Evolutionary conservation across 1,139 yeast genomes (phyloP).

Genomic region (Blastobotrys malaysiensis): DNA sequence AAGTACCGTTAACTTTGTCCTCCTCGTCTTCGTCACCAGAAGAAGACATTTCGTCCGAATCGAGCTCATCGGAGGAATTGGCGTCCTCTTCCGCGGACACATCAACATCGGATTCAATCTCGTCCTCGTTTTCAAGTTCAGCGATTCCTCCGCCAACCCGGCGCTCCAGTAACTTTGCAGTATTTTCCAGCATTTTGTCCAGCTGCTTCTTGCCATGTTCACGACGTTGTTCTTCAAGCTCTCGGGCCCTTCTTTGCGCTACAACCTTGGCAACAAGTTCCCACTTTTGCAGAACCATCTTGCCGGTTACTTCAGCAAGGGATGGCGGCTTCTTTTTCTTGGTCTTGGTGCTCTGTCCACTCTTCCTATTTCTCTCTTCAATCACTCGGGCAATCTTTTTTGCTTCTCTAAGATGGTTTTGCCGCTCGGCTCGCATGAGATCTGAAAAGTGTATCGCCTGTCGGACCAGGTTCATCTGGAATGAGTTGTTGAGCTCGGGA

Average conservation of each 20-base stretch:
- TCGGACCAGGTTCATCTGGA: slow-evolving; percentile 64
- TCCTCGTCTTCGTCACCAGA: slow-evolving; percentile 36
- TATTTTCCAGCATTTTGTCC: slow-evolving; percentile 83
- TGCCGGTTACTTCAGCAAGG: slow-evolving; percentile 72
- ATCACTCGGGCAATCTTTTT: slow-evolving; percentile 82
- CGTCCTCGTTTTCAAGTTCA: slow-evolving; percentile 18
- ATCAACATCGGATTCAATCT: slow-evolving; percentile 24
- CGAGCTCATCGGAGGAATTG: slow-evolving; percentile 18
- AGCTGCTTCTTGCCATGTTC: slow-evolving; percentile 83
- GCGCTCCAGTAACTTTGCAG: slow-evolving; percentile 84
- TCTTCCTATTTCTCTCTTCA: slow-evolving; percentile 67
- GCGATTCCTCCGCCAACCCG: slow-evolving; percentile 48
- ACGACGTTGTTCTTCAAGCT: slow-evolving; percentile 46
- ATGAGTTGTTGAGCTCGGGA: slow-evolving; percentile 39
- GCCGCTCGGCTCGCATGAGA: slow-evolving; percentile 62
- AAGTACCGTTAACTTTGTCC: slow-evolving; percentile 18
- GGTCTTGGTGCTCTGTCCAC: slow-evolving; percentile 46
- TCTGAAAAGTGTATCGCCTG: slow-evolving; percentile 75
- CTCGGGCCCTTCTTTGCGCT: slow-evolving; percentile 37
- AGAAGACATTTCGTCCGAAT: slow-evolving; percentile 22
- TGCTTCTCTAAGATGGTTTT: slow-evolving; percentile 60
- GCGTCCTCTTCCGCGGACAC: slow-evolving; percentile 26
- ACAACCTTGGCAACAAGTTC: slow-evolving; percentile 78
- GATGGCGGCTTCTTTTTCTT: slow-evolving; percentile 47
- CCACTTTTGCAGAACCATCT: slow-evolving; percentile 90